Percentiles rank a stretch among this genome's conserved stretches.
Evolutionary conservation across 2,329 filamentous ascomycete species (phyloP).

Genomic region (Cordyceps cateniannulata): DNA sequence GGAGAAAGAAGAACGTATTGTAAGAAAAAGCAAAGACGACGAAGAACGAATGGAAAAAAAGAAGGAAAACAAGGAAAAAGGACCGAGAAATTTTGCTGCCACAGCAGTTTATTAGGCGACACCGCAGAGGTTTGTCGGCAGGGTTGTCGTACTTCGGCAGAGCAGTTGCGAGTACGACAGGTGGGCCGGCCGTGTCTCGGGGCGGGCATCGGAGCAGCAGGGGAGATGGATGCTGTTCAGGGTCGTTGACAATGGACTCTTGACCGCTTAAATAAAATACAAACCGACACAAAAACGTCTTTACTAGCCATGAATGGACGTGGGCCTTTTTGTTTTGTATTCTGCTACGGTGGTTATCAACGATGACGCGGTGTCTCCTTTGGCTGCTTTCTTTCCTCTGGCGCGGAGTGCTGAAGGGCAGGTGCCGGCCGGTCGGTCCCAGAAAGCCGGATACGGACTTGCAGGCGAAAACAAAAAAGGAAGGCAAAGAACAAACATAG

Average conservation of each 20-base stretch:
- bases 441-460: slow-evolving; percentile 12
- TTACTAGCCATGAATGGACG: too few species aligned
- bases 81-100: background rate
- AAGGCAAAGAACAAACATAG: background rate
- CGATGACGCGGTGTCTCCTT: background rate
- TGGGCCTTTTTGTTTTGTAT: too few species aligned
- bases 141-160: background rate
- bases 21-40: background rate
- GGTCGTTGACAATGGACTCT: background rate
- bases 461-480: background rate
- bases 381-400: background rate
- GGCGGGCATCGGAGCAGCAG: background rate
- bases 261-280: too few species aligned
- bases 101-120: too few species aligned
- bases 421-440: background rate
- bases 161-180: background rate
- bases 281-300: too few species aligned
- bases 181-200: background rate
- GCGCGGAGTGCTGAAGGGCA: background rate
- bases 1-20: too few species aligned
- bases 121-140: too few species aligned
- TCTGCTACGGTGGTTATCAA: too few species aligned
- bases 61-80: background rate
- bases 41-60: background rate
- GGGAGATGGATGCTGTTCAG: background rate